Evolutionary conservation across 1,139 yeast genomes (phyloP), one percentile per base, ranked within the genome.

Genomic region (Wickerhamomyces sp.): DNA sequence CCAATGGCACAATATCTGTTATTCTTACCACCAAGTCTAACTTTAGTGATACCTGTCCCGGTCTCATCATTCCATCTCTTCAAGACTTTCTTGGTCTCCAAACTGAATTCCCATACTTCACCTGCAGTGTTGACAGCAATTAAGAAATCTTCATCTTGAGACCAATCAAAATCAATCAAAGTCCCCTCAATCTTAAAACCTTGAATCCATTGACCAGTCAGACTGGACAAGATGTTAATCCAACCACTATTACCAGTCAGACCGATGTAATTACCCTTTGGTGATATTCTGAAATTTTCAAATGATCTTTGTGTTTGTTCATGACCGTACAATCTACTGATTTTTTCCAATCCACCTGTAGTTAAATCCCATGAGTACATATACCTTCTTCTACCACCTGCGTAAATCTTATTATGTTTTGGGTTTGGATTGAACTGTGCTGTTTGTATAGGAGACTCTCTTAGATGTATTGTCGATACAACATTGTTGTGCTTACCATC

Each of bases 181-280:
- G 80, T 78, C 5, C 95, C 96, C 57, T 91, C 96, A 23, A 88
- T 72, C 57, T 91, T 91, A 54, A 87, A 87, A 2, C 91, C 95
- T 32, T 78, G 73, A 16, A 85, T 54, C 86, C 93, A 89, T 52
- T 86, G 91, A 13, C 96, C 94, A 0, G 88, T 81, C 6, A 63
- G 52, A 2, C 93, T 84, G 33, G 83, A 78, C 24, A 91, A 57
- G 8, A 93, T 56, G 55, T 89, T 89, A 46, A 91, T 72, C 94
- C 96, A 91, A 14, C 99, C 98, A 38, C 81, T 75, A 40, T 78
- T 75, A 47, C 98, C 98, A 28, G 75, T 68, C 36, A 93, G 62
- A 1, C 89, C 95, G 29, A 93, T 66, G 46, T 64, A 83, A 32
- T 69, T 69, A 15, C 96, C 96, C 38, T 68, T 63, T 2, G 79